Evolutionary conservation across 1,284 basidiomycete genomes (phyloP), one percentile per base, ranked within the genome.

Genomic region (Grifola frondosa): DNA sequence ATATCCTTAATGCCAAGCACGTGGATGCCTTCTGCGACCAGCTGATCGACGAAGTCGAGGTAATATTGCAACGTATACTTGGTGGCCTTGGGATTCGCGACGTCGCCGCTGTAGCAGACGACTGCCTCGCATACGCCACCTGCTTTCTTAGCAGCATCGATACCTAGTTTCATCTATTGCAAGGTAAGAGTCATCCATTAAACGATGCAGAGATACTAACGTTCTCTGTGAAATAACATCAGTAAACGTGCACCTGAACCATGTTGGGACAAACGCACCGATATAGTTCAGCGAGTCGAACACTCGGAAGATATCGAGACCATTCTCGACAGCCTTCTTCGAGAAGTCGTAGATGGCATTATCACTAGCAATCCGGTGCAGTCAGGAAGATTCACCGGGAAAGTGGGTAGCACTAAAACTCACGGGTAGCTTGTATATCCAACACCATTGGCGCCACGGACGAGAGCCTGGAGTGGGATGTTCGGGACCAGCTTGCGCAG

Each of bases 61-160:
- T 99, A 99, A 76, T 99, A 99, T 64, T 97, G 74, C 41, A 99
- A 77, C 20, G 96, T 98, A 74, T 99, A 99, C 74, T 99, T 99
- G 57, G 80, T 94, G 74, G 95, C 93, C 69, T 89, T 94, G 45
- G 92, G 88, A 72, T 84, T 91, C 40, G 94, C 96, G 39, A 97
- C 90, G 66, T 99, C 97, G 55, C 97, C 97, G 56, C 92, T 96
- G 78, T 99, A 99, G 75, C 97, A 99, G 60, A 99, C 94, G 52
- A 94, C 95, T 35, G 91, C 97, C 68, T 98, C 94, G 48, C 88
- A 86, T 40, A 99, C 97, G 80, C 97, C 97, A 46, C 97, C 97
- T 29, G 97, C 97, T 70, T 97, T 97, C 84, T 99, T 99, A 53
- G 97, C 97, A 26, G 97, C 97, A 65, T 99, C 96, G 57, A 99